Conservation (phyloP, 192 early-diverging fungal genomes). For the Coemansia sp. region DNA sequence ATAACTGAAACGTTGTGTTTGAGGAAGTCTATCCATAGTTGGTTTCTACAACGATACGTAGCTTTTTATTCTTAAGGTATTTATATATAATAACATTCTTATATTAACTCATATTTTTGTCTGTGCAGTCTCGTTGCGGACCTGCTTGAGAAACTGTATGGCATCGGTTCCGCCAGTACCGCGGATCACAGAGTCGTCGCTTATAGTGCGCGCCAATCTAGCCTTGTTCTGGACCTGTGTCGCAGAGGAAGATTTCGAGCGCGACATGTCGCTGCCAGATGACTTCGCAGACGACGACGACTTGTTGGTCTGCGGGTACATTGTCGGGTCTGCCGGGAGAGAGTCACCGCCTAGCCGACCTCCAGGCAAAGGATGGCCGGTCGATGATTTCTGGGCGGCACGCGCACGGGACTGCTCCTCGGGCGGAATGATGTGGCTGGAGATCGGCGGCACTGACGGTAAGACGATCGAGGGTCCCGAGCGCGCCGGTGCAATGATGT, state of each 20-base stretch:
- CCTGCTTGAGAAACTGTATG: slow-evolving; percentile 92
- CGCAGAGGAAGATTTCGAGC: background rate
- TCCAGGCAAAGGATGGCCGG: slow-evolving; percentile 8
- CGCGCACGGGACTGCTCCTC: slow-evolving; percentile 17
- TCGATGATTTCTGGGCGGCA: background rate
- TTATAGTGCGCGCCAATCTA: slow-evolving; percentile 63
- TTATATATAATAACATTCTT: too few relatives aligned
- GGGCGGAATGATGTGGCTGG: slow-evolving; percentile 25
- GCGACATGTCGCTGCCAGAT: background rate
- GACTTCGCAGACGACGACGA: slow-evolving; percentile 2
- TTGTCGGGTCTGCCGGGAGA: slow-evolving; percentile 45
- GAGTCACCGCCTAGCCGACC: slow-evolving; percentile 51
- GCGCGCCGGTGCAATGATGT: slow-evolving; percentile 83
- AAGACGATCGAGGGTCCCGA: slow-evolving; percentile 68
- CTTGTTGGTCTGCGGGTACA: slow-evolving; percentile 54
- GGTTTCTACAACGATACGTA: too few relatives aligned
- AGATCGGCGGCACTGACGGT: slow-evolving; percentile 15
- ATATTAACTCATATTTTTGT: slow-evolving; percentile 28
- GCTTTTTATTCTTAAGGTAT: too few relatives aligned
- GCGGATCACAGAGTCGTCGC: slow-evolving; percentile 61
- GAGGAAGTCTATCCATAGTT: too few relatives aligned
- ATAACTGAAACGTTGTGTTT: too few relatives aligned
- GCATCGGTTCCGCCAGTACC: slow-evolving; percentile 86
- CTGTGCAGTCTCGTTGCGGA: slow-evolving; percentile 75
- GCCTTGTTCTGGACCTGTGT: slow-evolving; percentile 1